These are phyloP conservation scores for Biscogniauxia mediterranea DNA, from an alignment of 2,329 filamentous ascomycete species.

Conservation along the genomic window DNA sequence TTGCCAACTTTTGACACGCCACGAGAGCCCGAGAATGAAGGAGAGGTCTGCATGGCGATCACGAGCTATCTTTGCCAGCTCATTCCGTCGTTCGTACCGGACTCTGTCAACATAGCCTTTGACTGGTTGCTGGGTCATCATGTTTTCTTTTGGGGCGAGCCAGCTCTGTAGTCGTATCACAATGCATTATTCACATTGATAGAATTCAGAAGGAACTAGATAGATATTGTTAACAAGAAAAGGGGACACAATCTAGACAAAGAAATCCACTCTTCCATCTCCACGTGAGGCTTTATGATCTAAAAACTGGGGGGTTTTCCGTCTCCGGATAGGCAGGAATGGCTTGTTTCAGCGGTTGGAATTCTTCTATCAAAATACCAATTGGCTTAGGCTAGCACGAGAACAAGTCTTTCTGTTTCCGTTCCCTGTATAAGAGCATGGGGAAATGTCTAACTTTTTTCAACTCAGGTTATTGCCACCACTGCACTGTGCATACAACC, in stretches of 20 bases:
- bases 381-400: not conserved
- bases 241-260: not conserved
- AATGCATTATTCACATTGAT: not conserved
- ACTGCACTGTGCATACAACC: not conserved
- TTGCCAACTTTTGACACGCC: constrained; percentile 11
- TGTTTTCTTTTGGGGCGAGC: not conserved
- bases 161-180: not conserved
- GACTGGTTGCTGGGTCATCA: constrained; percentile 2
- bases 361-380: not conserved
- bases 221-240: not conserved
- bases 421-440: not conserved
- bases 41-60: constrained; percentile 16
- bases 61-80: constrained; percentile 15
- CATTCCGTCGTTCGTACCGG: constrained; percentile 15
- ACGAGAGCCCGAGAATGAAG: constrained; percentile 22
- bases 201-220: not conserved
- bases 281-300: not conserved
- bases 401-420: not conserved
- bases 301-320: not conserved
- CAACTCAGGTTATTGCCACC: not conserved
- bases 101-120: constrained; percentile 6
- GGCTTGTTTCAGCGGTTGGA: not conserved
- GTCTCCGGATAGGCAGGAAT: not conserved
- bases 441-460: not conserved
- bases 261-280: not conserved